Conservation (phyloP, 1,284 basidiomycete genomes). For the Peniophora sp. region DNA sequence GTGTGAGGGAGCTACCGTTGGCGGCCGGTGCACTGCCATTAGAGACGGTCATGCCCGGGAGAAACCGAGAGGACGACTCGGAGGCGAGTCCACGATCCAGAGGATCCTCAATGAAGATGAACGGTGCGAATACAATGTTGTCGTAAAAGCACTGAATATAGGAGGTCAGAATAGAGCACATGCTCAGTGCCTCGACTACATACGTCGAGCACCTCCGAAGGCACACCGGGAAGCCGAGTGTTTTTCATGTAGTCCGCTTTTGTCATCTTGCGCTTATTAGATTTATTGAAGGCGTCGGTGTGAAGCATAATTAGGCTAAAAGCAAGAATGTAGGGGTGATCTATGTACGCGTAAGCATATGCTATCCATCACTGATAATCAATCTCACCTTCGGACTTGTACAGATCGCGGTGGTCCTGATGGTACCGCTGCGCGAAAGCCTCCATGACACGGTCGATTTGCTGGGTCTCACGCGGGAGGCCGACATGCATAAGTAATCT, state of each 20-base stretch:
- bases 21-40: slow-evolving; percentile 27
- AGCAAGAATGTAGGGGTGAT: slow-evolving; percentile 93
- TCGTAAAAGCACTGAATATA: slow-evolving; percentile 84
- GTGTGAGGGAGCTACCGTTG: slow-evolving; percentile 27
- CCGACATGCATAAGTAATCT: slow-evolving; percentile 88
- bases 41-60: slow-evolving; percentile 23
- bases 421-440: slow-evolving; percentile 86
- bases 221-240: slow-evolving; percentile 81
- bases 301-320: slow-evolving; percentile 99
- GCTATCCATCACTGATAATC: background rate
- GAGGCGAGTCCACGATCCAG: slow-evolving; percentile 40
- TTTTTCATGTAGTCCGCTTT: slow-evolving; percentile 91
- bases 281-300: slow-evolving; percentile 96
- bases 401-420: slow-evolving; percentile 79
- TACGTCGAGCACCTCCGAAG: slow-evolving; percentile 82
- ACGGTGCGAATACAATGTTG: slow-evolving; percentile 91
- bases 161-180: slow-evolving; percentile 3
- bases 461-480: slow-evolving; percentile 93
- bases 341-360: slow-evolving; percentile 30
- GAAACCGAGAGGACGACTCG: slow-evolving; percentile 30
- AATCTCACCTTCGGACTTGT: slow-evolving; percentile 62
- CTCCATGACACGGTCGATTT: slow-evolving; percentile 97
- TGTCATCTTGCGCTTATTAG: slow-evolving; percentile 96
- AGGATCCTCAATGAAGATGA: slow-evolving; percentile 92
- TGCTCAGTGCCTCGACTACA: slow-evolving; percentile 15